Evolutionary conservation across 2,329 filamentous ascomycete genomes (phyloP).

Genomic region (Cladophialophora carrionii): DNA sequence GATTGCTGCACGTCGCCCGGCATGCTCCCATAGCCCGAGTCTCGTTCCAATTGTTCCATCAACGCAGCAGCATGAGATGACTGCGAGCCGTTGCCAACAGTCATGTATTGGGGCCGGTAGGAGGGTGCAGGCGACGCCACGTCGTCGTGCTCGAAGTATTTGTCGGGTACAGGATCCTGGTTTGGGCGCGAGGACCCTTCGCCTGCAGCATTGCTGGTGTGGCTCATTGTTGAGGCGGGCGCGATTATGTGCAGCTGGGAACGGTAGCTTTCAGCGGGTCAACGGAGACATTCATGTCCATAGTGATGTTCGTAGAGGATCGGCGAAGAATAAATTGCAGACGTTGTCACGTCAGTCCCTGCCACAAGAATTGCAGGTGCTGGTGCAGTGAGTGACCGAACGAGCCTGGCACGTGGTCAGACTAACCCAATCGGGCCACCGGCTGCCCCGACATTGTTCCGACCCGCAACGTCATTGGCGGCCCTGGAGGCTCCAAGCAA

Average conservation of each 20-base stretch:
- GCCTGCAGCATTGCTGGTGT: constrained; percentile 18
- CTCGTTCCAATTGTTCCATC: constrained; percentile 78
- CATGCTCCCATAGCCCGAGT: constrained; percentile 90
- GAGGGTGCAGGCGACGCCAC: constrained; percentile 26
- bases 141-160: constrained; percentile 20
- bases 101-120: constrained; percentile 72
- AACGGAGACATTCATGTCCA: constrained; percentile 13
- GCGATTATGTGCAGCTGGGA: constrained; percentile 4
- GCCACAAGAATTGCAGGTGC: constrained; percentile 11
- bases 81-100: constrained; percentile 78
- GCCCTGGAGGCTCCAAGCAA: constrained; percentile 10
- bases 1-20: constrained; percentile 62
- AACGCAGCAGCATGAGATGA: constrained; percentile 80
- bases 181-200: constrained; percentile 22
- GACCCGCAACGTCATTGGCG: constrained; percentile 11
- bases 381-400: background rate
- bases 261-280: constrained; percentile 2
- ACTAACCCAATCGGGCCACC: background rate
- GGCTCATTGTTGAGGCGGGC: constrained; percentile 28
- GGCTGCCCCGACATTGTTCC: constrained; percentile 11
- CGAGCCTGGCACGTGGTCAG: too few species aligned
- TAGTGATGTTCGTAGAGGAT: constrained; percentile 10
- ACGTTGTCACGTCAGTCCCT: constrained; percentile 5
- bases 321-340: background rate
- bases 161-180: constrained; percentile 9